Evolutionary conservation across 2,329 filamentous ascomycete genomes (phyloP), one percentile per base, ranked within the genome.

Genomic region (Ceratocystis huliohia): DNA sequence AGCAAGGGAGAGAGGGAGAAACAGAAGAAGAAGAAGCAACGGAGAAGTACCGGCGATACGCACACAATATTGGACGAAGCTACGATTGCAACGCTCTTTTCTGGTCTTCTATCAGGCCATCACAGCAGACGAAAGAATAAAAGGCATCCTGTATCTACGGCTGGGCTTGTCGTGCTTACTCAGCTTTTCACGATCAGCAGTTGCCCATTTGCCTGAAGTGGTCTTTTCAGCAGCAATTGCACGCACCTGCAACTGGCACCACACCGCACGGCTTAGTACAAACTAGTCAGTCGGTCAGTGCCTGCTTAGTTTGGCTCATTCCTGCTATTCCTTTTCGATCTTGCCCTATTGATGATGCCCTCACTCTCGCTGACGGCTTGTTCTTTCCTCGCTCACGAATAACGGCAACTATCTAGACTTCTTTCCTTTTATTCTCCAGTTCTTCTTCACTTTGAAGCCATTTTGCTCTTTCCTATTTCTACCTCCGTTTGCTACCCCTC

Each of bases 401-500:
- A 41, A 48, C 62, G 46, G 45, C 62, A 64, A 25, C 25, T 17
- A 50, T 33, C 28, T 59, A 59, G 56, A 59, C 56, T 59, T 59
- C 56, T 59, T 59, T 59, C 53, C 53, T 59, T 25, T 65, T 44
- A 30, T 65, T 33, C 45, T 20, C 64, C 28, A 17, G 33, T 22
- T 65, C 8, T 57, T 65, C 37, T 33, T 13, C 53, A 15, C 46
- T 20, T 13, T 57, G 44, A 33, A 65, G 37, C 37, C 37, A 5
- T n/a, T 33, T 57, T 33, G 57, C 25, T 61, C 37, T 61, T 44
- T 65, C 28, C 46, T 41, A 41, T 41, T 22, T 65, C 63, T 25
- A 22, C 3, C 22, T 2, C 28, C n/a, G 15, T 25, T 44, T 37
- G 33, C 44, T 59, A 44, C 56, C 48, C 48, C 63, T 65, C 33